phyloP scores from a whole-genome alignment of 2,329 filamentous ascomycete species.

The Penicillium fuscoglaucum region DNA sequence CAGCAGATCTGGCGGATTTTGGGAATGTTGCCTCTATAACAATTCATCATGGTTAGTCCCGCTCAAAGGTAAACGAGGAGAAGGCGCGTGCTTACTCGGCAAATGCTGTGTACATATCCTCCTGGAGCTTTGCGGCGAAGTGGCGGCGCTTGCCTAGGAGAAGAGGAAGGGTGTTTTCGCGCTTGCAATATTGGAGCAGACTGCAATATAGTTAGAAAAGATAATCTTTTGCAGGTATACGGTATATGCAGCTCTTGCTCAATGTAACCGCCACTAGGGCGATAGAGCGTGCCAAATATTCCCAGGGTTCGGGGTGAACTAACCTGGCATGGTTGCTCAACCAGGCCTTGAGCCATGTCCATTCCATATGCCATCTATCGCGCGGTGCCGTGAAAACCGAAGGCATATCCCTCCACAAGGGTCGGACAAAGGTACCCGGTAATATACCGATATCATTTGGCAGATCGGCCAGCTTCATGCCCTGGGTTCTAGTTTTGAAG shows the following conservation, averaged over 20 bases:
- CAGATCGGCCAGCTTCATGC: constrained; percentile 34
- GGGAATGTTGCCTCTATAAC: constrained; percentile 36
- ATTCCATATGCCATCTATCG: constrained; percentile 42
- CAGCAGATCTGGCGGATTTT: constrained; percentile 41
- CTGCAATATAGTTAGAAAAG: not conserved
- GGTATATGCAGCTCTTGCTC: not conserved
- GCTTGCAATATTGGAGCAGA: constrained; percentile 35
- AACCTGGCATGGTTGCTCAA: constrained; percentile 40
- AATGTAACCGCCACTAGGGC: not conserved
- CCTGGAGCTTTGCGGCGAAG: constrained; percentile 45
- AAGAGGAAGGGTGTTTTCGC: constrained; percentile 36
- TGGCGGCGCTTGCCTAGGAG: constrained; percentile 37
- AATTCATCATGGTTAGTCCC: not conserved
- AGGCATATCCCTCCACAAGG: constrained; percentile 42
- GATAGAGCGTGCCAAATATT: not conserved
- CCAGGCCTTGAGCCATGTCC: constrained; percentile 39
- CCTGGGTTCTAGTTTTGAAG: constrained; percentile 37
- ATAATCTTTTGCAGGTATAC: not conserved
- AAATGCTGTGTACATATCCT: constrained; percentile 50
- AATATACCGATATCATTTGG: constrained; percentile 50
- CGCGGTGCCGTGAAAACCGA: constrained; percentile 41
- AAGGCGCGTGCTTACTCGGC: constrained; percentile 39
- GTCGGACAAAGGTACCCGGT: constrained; percentile 45
- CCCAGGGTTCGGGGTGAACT: constrained; percentile 11
- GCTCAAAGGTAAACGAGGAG: not conserved